Conservation (phyloP, 768 basidiomycete species). For the Xanthoconium stramineum region DNA sequence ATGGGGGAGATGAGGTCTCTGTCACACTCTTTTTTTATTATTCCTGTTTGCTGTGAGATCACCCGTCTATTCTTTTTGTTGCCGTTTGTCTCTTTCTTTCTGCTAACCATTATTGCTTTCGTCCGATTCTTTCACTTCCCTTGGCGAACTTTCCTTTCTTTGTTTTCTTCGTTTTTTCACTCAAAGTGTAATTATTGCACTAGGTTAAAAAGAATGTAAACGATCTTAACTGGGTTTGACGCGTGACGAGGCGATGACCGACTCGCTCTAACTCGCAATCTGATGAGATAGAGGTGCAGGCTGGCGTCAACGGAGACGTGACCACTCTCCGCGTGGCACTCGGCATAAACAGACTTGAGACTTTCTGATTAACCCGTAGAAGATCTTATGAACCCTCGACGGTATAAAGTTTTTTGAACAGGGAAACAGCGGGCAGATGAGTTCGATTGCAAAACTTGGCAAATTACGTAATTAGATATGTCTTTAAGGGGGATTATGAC, state of each 20-base stretch:
- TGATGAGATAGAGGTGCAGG: slow-evolving; percentile 1
- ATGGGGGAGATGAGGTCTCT: slow-evolving; percentile 28
- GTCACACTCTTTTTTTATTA: background rate
- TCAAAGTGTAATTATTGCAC: slow-evolving; percentile 6
- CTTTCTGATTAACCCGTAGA: background rate
- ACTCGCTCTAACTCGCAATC: too few relatives aligned
- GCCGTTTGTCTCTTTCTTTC: slow-evolving; percentile 2
- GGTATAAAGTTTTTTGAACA: slow-evolving; percentile 13
- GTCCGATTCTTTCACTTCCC: background rate
- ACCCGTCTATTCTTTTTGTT: slow-evolving; percentile 1
- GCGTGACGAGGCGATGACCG: too few relatives aligned
- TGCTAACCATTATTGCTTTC: slow-evolving; percentile 35
- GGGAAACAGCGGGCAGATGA: background rate
- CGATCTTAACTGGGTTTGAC: too few relatives aligned
- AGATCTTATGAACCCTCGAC: slow-evolving; percentile 13
- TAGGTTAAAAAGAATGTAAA: slow-evolving; percentile 9
- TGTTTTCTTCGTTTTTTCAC: slow-evolving; percentile 7
- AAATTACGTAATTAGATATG: slow-evolving; percentile 1
- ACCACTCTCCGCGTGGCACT: too few relatives aligned
- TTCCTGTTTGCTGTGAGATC: slow-evolving; percentile 11
- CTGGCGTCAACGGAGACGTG: background rate
- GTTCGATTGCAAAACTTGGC: background rate
- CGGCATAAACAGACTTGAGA: too few relatives aligned
- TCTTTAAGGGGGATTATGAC: slow-evolving; percentile 1
- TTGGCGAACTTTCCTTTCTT: background rate